Evolutionary conservation across 805 yeast species (phyloP).

Genomic region (Lachancea mirantina): DNA sequence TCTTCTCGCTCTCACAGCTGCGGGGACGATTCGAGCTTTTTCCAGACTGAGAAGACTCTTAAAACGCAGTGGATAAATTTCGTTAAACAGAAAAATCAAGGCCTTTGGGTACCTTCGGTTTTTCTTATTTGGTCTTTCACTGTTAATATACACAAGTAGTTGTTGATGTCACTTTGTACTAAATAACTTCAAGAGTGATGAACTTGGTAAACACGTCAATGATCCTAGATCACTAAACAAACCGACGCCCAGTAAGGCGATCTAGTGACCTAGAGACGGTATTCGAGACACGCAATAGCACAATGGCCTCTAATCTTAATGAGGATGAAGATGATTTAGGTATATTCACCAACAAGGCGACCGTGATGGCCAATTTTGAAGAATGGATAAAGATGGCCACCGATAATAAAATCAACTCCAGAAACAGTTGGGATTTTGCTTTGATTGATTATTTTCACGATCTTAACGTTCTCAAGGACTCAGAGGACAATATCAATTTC

Average conservation of each 20-base stretch:
- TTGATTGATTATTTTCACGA: constrained; percentile 89
- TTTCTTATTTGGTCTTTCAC: too few relatives aligned
- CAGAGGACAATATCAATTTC: constrained; percentile 72
- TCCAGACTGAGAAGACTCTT: constrained; percentile 4
- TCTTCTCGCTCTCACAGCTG: constrained; percentile 7
- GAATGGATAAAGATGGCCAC: constrained; percentile 79
- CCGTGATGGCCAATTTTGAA: constrained; percentile 53
- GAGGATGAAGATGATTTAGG: constrained; percentile 22
- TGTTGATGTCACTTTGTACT: too few relatives aligned
- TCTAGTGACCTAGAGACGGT: not conserved
- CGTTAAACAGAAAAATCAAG: too few relatives aligned
- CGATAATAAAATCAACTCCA: constrained; percentile 73
- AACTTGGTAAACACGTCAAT: too few relatives aligned
- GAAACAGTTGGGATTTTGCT: constrained; percentile 86
- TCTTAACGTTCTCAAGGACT: constrained; percentile 63
- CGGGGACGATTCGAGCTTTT: constrained; percentile 6
- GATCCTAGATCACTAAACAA: too few relatives aligned
- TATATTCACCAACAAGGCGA: constrained; percentile 31
- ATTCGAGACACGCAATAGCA: not conserved
- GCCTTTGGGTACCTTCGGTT: too few relatives aligned
- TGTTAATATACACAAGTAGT: too few relatives aligned
- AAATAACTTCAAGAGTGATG: too few relatives aligned
- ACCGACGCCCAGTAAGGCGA: too few relatives aligned
- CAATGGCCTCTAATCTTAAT: constrained; percentile 15
- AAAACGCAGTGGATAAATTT: constrained; percentile 1